These are phyloP conservation scores for Neoboletus brunneissimus DNA, from an alignment of 768 basidiomycete genomes.

Conservation along the genomic window DNA sequence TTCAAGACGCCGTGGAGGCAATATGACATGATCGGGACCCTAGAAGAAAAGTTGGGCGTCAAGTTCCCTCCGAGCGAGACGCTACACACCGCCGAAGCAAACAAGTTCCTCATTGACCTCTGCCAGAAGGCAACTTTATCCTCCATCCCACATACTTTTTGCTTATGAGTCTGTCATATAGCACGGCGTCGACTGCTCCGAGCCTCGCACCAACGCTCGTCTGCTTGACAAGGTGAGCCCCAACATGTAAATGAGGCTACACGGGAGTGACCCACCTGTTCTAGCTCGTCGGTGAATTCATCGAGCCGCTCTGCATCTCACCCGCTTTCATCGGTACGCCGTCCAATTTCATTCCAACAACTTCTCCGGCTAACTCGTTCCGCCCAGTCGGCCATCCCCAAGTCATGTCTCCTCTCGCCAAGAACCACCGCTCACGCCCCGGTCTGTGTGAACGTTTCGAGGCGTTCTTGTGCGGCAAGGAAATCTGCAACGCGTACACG, in stretches of 20 bases:
- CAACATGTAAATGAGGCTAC: neutral
- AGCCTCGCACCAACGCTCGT: constrained; percentile 92
- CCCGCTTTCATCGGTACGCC: constrained; percentile 87
- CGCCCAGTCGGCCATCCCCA: constrained; percentile 89
- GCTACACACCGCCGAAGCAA: constrained; percentile 83
- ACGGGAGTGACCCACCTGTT: neutral
- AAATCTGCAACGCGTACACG: constrained; percentile 98
- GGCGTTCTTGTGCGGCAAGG: constrained; percentile 96
- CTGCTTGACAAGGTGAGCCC: constrained; percentile 83
- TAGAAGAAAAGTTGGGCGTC: constrained; percentile 90
- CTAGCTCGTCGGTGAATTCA: constrained; percentile 95
- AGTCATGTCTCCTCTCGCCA: constrained; percentile 99
- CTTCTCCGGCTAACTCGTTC: neutral
- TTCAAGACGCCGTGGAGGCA: constrained; percentile 96
- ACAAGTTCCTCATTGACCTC: constrained; percentile 82
- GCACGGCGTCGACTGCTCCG: constrained; percentile 96
- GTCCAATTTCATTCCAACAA: too few relatives aligned
- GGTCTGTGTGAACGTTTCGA: constrained; percentile 99
- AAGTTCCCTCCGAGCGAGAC: constrained; percentile 93
- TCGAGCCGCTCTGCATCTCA: constrained; percentile 94
- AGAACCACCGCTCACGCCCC: constrained; percentile 95
- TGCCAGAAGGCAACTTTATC: constrained; percentile 65
- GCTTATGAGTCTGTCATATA: constrained; percentile 28
- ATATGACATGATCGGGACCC: constrained; percentile 95
- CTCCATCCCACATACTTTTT: neutral